A percentile compares a stretch with the other conserved stretches of the same genome.
phyloP scores from a whole-genome alignment of 441 rosid genomes.

The Aquilaria agallochum region DNA sequence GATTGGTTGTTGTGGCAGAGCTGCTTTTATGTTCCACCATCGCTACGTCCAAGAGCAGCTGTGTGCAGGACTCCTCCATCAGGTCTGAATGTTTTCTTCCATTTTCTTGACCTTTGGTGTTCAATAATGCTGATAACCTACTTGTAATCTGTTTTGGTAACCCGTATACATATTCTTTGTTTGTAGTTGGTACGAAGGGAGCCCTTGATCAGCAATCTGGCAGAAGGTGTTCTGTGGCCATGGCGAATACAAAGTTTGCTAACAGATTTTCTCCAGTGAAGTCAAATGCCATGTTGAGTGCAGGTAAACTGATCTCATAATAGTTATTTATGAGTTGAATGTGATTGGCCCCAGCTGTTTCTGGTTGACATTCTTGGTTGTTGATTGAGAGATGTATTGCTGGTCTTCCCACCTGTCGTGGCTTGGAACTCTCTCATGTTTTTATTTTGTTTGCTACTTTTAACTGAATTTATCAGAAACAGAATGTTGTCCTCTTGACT shows the following conservation, averaged over 20 bases:
- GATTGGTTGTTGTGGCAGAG: constrained; percentile 37
- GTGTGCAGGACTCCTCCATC: constrained; percentile 67
- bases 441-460: constrained; percentile 1
- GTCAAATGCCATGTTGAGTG: constrained; percentile 34
- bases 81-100: constrained; percentile 33
- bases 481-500: background rate
- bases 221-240: constrained; percentile 41
- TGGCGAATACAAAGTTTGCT: constrained; percentile 40
- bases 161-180: constrained; percentile 4
- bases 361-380: background rate
- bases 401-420: no score
- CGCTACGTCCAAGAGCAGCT: constrained; percentile 58
- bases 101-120: background rate
- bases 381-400: background rate
- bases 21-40: constrained; percentile 88
- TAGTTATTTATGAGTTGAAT: background rate
- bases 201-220: constrained; percentile 44
- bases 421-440: background rate
- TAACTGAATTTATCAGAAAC: background rate
- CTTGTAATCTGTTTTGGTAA: background rate
- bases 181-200: constrained; percentile 53
- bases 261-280: constrained; percentile 40
- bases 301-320: constrained; percentile 21
- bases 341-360: background rate
- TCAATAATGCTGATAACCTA: background rate